These are phyloP conservation scores for Boletus rubropictus DNA, from an alignment of 768 basidiomycete genomes.

Conservation along the genomic window DNA sequence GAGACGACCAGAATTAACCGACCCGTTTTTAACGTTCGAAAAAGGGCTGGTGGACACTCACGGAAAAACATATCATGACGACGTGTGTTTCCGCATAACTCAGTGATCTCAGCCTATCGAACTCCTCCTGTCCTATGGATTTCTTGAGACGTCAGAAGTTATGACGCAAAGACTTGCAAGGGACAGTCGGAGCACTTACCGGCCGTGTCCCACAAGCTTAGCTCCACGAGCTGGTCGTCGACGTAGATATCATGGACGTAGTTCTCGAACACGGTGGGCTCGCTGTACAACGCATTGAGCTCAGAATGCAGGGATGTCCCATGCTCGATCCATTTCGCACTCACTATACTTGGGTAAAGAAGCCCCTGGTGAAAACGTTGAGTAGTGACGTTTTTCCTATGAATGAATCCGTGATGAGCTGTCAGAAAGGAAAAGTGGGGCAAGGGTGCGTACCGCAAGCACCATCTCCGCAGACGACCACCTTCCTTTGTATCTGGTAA, in stretches of 20 bases:
- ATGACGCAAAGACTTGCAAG: slow-evolving; percentile 4
- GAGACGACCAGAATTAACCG: slow-evolving; percentile 1
- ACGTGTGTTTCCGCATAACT: slow-evolving; percentile 97
- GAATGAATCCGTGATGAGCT: slow-evolving; percentile 10
- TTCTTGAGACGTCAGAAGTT: slow-evolving; percentile 31
- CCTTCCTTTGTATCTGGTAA: slow-evolving; percentile 51
- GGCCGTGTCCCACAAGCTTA: slow-evolving; percentile 97
- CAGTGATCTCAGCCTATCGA: slow-evolving; percentile 88
- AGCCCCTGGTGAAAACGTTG: slow-evolving; percentile 85
- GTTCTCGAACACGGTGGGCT: slow-evolving; percentile 96
- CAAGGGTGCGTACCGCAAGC: slow-evolving; percentile 61
- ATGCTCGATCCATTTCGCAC: slow-evolving; percentile 23
- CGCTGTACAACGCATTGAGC: slow-evolving; percentile 38
- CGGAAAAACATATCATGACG: slow-evolving; percentile 94
- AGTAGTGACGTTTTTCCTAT: slow-evolving; percentile 77
- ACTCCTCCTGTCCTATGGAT: slow-evolving; percentile 83
- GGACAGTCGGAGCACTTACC: slow-evolving; percentile 42
- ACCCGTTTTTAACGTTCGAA: background rate
- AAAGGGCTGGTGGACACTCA: slow-evolving; percentile 31
- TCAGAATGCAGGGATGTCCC: background rate
- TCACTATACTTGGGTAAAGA: slow-evolving; percentile 93
- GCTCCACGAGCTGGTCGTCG: slow-evolving; percentile 82
- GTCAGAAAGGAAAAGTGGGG: slow-evolving; percentile 3
- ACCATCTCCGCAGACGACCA: slow-evolving; percentile 95
- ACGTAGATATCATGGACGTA: slow-evolving; percentile 87